Evolutionary conservation across 2,329 filamentous ascomycete species (phyloP), one percentile per base, ranked within the genome.

Genomic region (Arthrobotrys sphaeroides): DNA sequence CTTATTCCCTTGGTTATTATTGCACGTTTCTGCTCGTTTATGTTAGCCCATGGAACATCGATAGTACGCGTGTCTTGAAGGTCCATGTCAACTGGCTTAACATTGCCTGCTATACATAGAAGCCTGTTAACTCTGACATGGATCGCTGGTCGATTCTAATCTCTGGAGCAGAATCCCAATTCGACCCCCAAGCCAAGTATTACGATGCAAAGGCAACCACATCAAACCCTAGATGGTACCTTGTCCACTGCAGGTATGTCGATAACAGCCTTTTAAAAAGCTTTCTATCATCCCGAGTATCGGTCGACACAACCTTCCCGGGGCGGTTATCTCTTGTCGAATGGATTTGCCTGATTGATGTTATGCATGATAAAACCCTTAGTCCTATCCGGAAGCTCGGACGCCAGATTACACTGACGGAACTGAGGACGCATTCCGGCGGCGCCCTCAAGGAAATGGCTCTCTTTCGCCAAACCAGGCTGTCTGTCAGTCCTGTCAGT

Each of bases 181-280:
- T 91, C 73, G 88, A 95, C 78, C 84, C 88, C 13, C 85, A 87
- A 51, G 88, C 90, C 66, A 90, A 93, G 0, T 97, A 97, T 83
- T 96, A 93, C 81, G 95, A 98, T 80, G 83, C 90, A 0, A 90
- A 90, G 62, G 92, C 91, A 1, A 89, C 87, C 78, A 85, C 87
- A 64, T 85, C 88, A 1, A 87, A 90, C 59, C 91, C 90, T 0
- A 92, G 89, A 80, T 99, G 95, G 95, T 92, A 90, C 62, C 87
- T 95, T 16, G 95, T 98, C 0, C 91, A 96, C 76, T 75, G 72
- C 72, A 68, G 72, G 72, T 75, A 68, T 61, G 66, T 61, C 28
- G 45, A 62, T 61, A 69, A 61, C 42, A 61, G 33, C 43, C 62
- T 33, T 57, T 31, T 49, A 24, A 47, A n/a, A 51, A n/a, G 28